Evolutionary conservation across 2,329 filamentous ascomycete genomes (phyloP), one percentile per base, ranked within the genome.

Genomic region (Cucurbitaria berberidis): DNA sequence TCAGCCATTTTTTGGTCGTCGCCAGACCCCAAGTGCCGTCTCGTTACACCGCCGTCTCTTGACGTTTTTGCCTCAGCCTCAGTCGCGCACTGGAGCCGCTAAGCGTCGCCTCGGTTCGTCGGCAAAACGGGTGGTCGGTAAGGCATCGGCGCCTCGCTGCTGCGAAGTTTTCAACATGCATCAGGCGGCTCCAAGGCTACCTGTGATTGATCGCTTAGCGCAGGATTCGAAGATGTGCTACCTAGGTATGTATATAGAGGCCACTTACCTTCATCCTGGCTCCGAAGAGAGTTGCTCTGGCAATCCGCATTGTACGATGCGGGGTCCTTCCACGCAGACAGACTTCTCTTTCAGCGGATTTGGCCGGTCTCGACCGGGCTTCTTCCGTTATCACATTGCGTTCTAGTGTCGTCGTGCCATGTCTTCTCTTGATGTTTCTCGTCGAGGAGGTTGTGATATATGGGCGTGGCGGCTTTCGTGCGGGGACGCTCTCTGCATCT

Each of bases 11-110:
- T 13, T 24, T n/a, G n/a, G n/a, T n/a, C n/a, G n/a, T n/a, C n/a
- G n/a, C n/a, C n/a, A n/a, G n/a, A n/a, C n/a, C n/a, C n/a, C n/a
- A n/a, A n/a, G n/a, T n/a, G n/a, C n/a, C n/a, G n/a, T n/a, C n/a
- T n/a, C n/a, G n/a, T n/a, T n/a, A n/a, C n/a, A n/a, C n/a, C n/a
- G 39, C 55, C 40, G 44, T 38, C 45, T 62, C 43, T 57, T 52
- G 13, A 47, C 42, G 24, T 46, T 42, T 53, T 49, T 42, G 49
- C 40, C 39, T 30, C n/a, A n/a, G 50, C 7, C 34, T 50, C 36
- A 46, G 41, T 22, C 13, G 36, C 5, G 21, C 38, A 35, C 16
- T 34, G 30, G 49, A 44, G 24, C 52, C 51, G 47, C 36, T 26
- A 24, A 53, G 39, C 26, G 26, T 35, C n/a, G 42, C 44, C 44